These are phyloP conservation scores for Oxalis stricta DNA, from an alignment of 441 rosid genomes.

Conservation along the genomic window DNA sequence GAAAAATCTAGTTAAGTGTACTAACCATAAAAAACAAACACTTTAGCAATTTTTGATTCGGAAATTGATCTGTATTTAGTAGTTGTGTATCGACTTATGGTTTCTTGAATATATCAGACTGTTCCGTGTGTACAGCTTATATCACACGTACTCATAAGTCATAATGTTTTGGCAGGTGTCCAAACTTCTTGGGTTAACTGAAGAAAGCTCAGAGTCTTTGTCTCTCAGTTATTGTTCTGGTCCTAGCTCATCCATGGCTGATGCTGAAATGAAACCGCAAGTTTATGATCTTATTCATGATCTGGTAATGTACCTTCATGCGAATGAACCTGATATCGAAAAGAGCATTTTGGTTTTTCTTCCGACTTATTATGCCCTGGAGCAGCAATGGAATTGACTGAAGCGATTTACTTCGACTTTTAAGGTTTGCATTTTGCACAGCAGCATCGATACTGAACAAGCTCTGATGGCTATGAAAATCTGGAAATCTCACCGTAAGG, in stretches of 20 bases:
- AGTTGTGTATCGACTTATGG: too few species aligned
- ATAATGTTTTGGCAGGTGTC: conserved; percentile 46
- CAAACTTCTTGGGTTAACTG: conserved; percentile 52
- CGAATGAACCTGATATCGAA: conserved; percentile 68
- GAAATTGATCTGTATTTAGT: too few species aligned
- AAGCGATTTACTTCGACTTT: conserved; percentile 40
- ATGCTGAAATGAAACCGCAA: conserved; percentile 57
- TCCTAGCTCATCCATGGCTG: conserved; percentile 39
- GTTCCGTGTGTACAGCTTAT: too few species aligned
- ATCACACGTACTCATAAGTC: too few species aligned
- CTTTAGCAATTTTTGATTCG: too few species aligned
- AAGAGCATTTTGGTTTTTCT: conserved; percentile 90
- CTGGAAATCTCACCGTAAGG: conserved; percentile 85
- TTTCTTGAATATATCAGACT: too few species aligned
- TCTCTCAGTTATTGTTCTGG: conserved; percentile 46
- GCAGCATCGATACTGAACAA: conserved; percentile 76
- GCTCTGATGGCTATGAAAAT: conserved; percentile 86
- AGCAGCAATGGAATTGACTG: conserved; percentile 68
- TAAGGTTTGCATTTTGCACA: conserved; percentile 75
- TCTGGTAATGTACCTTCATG: conserved; percentile 59
- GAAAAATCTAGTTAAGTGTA: not conserved
- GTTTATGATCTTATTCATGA: conserved; percentile 64
- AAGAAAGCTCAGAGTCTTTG: conserved; percentile 27
- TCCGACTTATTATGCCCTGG: conserved; percentile 77
- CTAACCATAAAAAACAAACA: too few species aligned